Evolutionary conservation across 108 stramenopile species (phyloP).

Genomic region (Discostella stelligeroides): DNA sequence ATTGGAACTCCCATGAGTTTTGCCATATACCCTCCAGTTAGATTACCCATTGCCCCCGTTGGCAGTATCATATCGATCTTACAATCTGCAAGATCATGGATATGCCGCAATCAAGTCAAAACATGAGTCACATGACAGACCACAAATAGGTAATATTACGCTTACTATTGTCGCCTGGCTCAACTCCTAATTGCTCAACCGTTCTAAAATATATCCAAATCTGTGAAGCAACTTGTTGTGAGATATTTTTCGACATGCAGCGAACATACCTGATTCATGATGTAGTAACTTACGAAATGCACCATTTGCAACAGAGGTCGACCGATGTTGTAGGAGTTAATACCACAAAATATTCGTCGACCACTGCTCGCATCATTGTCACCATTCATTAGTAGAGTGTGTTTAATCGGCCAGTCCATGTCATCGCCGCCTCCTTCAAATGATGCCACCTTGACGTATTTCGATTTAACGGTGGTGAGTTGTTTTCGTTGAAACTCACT

Average conservation of each 20-base stretch:
- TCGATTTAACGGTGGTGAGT: constrained; percentile 66
- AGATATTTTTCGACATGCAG: background rate
- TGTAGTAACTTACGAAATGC: constrained; percentile 65
- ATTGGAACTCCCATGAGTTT: constrained; percentile 82
- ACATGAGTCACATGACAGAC: background rate
- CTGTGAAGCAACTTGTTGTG: constrained; percentile 7
- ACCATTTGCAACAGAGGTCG: constrained; percentile 86
- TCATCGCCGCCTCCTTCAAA: constrained; percentile 93
- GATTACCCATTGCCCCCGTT: constrained; percentile 93
- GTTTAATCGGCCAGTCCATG: constrained; percentile 89
- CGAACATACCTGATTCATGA: background rate
- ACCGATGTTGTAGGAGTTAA: constrained; percentile 89
- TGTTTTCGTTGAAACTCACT: constrained; percentile 85
- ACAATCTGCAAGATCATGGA: constrained; percentile 17
- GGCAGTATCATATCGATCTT: constrained; percentile 80
- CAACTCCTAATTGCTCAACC: constrained; percentile 47
- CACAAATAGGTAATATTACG: background rate
- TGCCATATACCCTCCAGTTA: constrained; percentile 77
- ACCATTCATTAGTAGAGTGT: constrained; percentile 42
- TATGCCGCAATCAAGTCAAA: constrained; percentile 4
- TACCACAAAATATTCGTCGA: constrained; percentile 55
- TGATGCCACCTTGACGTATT: constrained; percentile 64
- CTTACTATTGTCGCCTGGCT: constrained; percentile 44
- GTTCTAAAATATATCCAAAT: constrained; percentile 87
- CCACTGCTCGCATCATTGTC: constrained; percentile 16